Evolutionary conservation across 441 rosid species (phyloP), one percentile per base, ranked within the genome.

Genomic region (Populus tomentosa): DNA sequence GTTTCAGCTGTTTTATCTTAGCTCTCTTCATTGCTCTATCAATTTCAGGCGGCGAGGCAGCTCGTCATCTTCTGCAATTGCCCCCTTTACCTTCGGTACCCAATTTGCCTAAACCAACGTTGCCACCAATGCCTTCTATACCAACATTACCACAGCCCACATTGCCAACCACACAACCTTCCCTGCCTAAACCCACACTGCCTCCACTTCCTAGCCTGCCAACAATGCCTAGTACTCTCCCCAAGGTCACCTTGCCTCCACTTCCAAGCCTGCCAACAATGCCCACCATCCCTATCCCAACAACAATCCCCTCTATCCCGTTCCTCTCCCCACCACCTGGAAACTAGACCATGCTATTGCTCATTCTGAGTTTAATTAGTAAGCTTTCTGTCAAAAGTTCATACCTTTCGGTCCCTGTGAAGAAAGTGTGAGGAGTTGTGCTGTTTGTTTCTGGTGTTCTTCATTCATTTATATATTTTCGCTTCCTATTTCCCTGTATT

Each of bases 161-260:
- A 0, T 7, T 80, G 71, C 84, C 85, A 21, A 68, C 75, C 36
- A 13, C 74, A 11, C 81, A 71, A 59, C 71, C 83, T 4, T 74
- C 79, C 40, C 68, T 78, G n/a, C 82, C 84, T 7, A 72, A 75
- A 14, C 78, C 75, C 16, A 40, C 77, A 1, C 42, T 78, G 63
- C 85, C 84, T 24, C 79, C 86, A 24, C 69, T 80, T 46, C 86
- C 84, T 0, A 75, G 53, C 61, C 21, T 81, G 67, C 88, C 85
- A 23, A 30, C 64, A 42, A 38, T 79, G 32, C 76, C 69, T 11
- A n/a, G 26, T n/a, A n/a, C n/a, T n/a, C 28, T 71, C 46, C 83
- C 85, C 5, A 80, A 80, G 64, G 53, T 77, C 24, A 36, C 83
- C 16, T 33, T 80, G 42, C 80, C 86, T 20, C 83, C 84, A 28